Evolutionary conservation across 441 rosid genomes (phyloP).

Genomic region (Breynia disticha): DNA sequence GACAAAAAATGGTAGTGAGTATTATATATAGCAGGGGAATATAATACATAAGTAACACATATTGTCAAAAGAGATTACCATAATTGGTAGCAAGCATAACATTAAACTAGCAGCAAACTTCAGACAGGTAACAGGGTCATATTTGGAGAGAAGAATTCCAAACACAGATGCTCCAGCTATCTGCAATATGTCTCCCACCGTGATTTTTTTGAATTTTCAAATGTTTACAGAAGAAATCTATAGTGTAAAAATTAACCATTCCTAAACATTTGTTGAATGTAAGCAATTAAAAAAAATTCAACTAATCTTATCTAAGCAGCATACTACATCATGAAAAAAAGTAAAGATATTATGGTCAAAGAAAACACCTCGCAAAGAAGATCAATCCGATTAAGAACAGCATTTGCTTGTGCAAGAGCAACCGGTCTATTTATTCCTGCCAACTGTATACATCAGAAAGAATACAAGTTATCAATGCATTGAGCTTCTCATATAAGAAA

Average conservation of each 20-base stretch:
- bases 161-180: slow-evolving; percentile 77
- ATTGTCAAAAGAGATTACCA: slow-evolving; percentile 42
- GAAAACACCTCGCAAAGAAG: slow-evolving; percentile 79
- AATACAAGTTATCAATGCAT: not conserved
- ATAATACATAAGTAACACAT: slow-evolving; percentile 1
- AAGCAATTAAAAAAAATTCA: too few relatives aligned
- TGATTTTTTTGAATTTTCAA: not conserved
- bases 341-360: slow-evolving; percentile 7
- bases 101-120: slow-evolving; percentile 65
- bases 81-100: slow-evolving; percentile 62
- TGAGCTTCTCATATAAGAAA: not conserved
- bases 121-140: slow-evolving; percentile 74
- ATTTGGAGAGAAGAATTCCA: slow-evolving; percentile 72
- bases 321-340: not conserved
- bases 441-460: slow-evolving; percentile 36
- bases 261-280: too few relatives aligned
- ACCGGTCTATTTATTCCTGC: slow-evolving; percentile 84
- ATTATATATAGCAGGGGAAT: slow-evolving; percentile 8
- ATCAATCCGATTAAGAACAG: slow-evolving; percentile 75
- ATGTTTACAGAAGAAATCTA: not conserved
- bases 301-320: not conserved
- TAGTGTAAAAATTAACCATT: too few relatives aligned
- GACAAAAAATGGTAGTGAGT: slow-evolving; percentile 17
- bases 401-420: slow-evolving; percentile 92
- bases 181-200: slow-evolving; percentile 22